A percentile compares a stretch with the other conserved stretches of the same genome.
Conservation (phyloP, 2,329 filamentous ascomycete genomes). For the Microascus cirrosus region DNA sequence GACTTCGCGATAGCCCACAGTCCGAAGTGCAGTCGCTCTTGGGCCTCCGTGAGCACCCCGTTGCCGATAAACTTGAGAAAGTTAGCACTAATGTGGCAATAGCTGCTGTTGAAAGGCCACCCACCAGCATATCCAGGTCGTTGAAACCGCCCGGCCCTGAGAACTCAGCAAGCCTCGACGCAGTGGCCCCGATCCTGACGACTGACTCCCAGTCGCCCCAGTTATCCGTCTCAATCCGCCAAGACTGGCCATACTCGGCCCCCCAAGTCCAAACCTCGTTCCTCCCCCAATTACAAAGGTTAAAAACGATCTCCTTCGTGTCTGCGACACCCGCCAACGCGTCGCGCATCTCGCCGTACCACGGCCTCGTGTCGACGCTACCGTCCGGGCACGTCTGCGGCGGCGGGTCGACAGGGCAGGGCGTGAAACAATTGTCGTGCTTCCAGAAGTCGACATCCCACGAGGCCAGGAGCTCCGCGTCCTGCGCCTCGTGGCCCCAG, state of each 20-base stretch:
- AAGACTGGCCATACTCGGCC: conserved; percentile 27
- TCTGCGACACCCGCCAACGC: conserved; percentile 21
- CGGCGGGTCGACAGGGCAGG: conserved; percentile 3
- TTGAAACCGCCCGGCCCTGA: conserved; percentile 15
- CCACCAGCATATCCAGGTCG: conserved; percentile 16
- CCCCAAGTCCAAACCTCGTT: conserved; percentile 34
- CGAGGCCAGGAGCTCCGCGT: conserved; percentile 6
- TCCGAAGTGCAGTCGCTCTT: conserved; percentile 15
- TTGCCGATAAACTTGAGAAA: conserved; percentile 9
- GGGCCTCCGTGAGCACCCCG: conserved; percentile 9
- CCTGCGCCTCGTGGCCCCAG: conserved; percentile 7
- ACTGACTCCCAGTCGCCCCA: conserved; percentile 10
- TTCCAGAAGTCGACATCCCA: conserved; percentile 11
- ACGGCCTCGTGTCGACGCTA: conserved; percentile 4
- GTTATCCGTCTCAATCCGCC: conserved; percentile 25
- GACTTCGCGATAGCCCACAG: conserved; percentile 17
- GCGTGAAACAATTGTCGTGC: conserved; percentile 8
- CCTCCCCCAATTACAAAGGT: conserved; percentile 37
- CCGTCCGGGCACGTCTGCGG: conserved; percentile 8
- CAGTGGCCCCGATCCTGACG: conserved; percentile 7
- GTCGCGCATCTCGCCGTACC: conserved; percentile 29
- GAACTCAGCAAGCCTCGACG: conserved; percentile 9
- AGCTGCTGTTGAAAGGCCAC: not conserved
- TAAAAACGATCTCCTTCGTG: conserved; percentile 32
- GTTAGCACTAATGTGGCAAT: not conserved